Percentiles rank a stretch among this genome's conserved stretches.
Evolutionary conservation across 2,329 filamentous ascomycete species (phyloP).

Genomic region (Sporothrix dimorphospora): DNA sequence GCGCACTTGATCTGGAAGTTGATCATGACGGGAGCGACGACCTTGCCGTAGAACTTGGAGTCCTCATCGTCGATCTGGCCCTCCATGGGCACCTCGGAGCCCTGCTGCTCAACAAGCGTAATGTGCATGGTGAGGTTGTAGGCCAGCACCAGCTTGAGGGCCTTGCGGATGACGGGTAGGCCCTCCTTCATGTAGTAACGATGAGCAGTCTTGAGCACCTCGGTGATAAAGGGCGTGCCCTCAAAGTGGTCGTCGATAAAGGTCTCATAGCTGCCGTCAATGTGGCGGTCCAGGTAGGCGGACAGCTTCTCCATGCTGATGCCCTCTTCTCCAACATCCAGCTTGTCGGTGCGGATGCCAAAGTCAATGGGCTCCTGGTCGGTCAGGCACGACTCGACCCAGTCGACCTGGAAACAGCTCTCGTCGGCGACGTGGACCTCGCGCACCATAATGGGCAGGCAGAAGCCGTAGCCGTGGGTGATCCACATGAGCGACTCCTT

Average conservation of each 20-base stretch:
- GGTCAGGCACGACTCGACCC: constrained; percentile 77
- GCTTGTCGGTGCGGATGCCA: constrained; percentile 82
- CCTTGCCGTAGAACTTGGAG: constrained; percentile 88
- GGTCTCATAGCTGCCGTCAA: constrained; percentile 86
- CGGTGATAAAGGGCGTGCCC: constrained; percentile 90
- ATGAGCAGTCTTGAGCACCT: constrained; percentile 94
- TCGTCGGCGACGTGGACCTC: constrained; percentile 92
- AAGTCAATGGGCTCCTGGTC: constrained; percentile 76
- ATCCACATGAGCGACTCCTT: constrained; percentile 81
- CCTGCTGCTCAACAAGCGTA: constrained; percentile 88
- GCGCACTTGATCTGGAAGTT: constrained; percentile 99
- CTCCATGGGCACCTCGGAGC: constrained; percentile 74
- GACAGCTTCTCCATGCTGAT: constrained; percentile 79
- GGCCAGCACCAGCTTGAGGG: constrained; percentile 88
- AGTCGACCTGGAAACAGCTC: constrained; percentile 90
- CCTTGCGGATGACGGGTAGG: constrained; percentile 89
- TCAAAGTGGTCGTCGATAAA: constrained; percentile 97
- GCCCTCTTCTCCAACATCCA: constrained; percentile 87
- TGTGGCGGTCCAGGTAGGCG: constrained; percentile 93
- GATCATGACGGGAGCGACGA: constrained; percentile 95
- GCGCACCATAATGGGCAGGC: constrained; percentile 87
- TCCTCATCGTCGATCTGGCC: constrained; percentile 85
- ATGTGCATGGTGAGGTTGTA: constrained; percentile 96
- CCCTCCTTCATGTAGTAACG: constrained; percentile 89
- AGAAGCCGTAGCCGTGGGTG: constrained; percentile 93